These are phyloP conservation scores for Dryas drummondii DNA, from an alignment of 306 rosid genomes.

Conservation along the genomic window DNA sequence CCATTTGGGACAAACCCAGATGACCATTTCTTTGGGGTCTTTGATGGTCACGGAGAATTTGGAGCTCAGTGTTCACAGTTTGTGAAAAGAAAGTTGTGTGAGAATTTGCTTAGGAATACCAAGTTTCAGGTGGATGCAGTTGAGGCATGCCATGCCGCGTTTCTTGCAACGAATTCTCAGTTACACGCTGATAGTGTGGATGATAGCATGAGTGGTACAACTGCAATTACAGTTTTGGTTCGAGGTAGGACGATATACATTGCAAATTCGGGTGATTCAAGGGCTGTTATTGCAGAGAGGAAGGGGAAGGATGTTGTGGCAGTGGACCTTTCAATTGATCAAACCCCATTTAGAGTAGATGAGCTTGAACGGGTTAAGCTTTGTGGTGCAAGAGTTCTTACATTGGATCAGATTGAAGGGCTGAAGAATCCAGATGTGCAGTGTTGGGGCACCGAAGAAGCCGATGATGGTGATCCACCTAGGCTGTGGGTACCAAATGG, in stretches of 20 bases:
- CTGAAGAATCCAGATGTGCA: conserved; percentile 87
- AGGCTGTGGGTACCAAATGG: conserved; percentile 96
- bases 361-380: conserved; percentile 86
- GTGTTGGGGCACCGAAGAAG: conserved; percentile 94
- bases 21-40: conserved; percentile 92
- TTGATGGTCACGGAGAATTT: conserved; percentile 93
- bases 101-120: conserved; percentile 70
- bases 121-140: conserved; percentile 63
- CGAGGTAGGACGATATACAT: conserved; percentile 75
- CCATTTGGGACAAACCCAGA: conserved; percentile 74
- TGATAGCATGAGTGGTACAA: conserved; percentile 97
- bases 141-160: conserved; percentile 80
- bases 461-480: conserved; percentile 96
- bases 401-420: conserved; percentile 99
- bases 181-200: conserved; percentile 69
- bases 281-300: conserved; percentile 86
- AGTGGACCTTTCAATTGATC: conserved; percentile 88
- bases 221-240: conserved; percentile 80
- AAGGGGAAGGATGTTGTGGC: conserved; percentile 79
- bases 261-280: conserved; percentile 93
- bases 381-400: conserved; percentile 93
- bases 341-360: conserved; percentile 80
- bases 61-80: conserved; percentile 94
- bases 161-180: conserved; percentile 68
- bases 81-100: conserved; percentile 77